These are phyloP conservation scores for Cornus florida DNA, from an alignment of 148 eudicot genomes.

Conservation along the genomic window DNA sequence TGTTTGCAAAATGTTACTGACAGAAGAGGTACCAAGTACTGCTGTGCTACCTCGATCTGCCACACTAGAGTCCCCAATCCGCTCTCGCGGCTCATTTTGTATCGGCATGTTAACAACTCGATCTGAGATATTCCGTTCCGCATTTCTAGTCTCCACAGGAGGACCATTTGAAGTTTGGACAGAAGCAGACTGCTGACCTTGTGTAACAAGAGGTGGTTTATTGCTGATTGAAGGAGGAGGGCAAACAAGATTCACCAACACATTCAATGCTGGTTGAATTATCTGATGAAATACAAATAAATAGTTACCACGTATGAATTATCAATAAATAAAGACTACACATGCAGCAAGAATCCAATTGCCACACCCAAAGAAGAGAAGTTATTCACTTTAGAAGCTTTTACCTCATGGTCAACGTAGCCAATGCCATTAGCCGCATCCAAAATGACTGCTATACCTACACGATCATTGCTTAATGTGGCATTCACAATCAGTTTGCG, in stretches of 20 bases:
- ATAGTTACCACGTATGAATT: not conserved
- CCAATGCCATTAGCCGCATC: constrained; percentile 94
- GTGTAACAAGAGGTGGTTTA: constrained; percentile 58
- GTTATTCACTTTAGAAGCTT: not conserved
- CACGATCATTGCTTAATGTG: constrained; percentile 82
- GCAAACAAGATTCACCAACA: constrained; percentile 92
- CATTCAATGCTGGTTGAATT: constrained; percentile 84
- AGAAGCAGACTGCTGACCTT: constrained; percentile 58
- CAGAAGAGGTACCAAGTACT: constrained; percentile 30
- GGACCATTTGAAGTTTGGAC: constrained; percentile 60
- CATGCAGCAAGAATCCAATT: not conserved
- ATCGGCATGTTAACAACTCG: constrained; percentile 38
- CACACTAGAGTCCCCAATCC: constrained; percentile 54
- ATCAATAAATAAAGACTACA: not conserved
- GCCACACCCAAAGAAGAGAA: constrained; percentile 4
- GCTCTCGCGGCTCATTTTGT: constrained; percentile 64
- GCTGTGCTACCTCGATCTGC: constrained; percentile 51
- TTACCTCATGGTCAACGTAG: constrained; percentile 90
- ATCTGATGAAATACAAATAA: constrained; percentile 50
- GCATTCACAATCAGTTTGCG: constrained; percentile 84
- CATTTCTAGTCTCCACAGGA: constrained; percentile 48
- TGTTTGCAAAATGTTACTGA: constrained; percentile 45
- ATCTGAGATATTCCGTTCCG: constrained; percentile 46
- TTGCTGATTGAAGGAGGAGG: constrained; percentile 98
- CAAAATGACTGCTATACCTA: constrained; percentile 93